Evolutionary conservation across 192 early-diverging fungal genomes (phyloP).

Genomic region (Coemansia biformis): DNA sequence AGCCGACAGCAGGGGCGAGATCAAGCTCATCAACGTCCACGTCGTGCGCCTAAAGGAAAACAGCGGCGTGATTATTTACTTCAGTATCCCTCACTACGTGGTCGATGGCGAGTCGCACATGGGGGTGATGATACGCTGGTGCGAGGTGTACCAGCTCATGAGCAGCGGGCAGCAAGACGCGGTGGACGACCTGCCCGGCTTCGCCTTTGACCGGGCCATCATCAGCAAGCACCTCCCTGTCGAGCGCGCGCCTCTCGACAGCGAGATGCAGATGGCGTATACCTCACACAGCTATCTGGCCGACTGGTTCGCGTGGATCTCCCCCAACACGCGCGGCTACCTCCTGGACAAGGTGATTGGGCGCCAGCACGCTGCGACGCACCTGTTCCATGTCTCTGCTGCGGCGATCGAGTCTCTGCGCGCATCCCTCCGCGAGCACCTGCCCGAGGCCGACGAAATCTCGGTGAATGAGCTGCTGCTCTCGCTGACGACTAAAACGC

Average conservation of each 20-base stretch:
- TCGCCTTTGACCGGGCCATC: conserved; percentile 14
- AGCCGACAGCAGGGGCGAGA: conserved; percentile 17
- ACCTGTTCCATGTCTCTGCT: conserved; percentile 37
- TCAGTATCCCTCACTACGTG: conserved; percentile 41
- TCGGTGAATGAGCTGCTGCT: conserved; percentile 28
- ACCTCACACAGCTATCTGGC: conserved; percentile 18
- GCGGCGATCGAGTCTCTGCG: conserved; percentile 21
- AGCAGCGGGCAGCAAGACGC: neutral
- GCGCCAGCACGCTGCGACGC: conserved; percentile 34
- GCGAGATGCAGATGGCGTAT: conserved; percentile 10
- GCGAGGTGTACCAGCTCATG: conserved; percentile 24
- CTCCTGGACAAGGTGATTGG: conserved; percentile 20
- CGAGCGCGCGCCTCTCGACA: conserved; percentile 26
- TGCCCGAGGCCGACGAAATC: conserved; percentile 8
- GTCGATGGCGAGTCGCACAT: conserved; percentile 30
- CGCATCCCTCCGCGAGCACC: conserved; percentile 7
- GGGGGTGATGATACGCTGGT: conserved; percentile 35
- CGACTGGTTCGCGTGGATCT: conserved; percentile 39
- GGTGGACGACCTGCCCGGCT: conserved; percentile 11
- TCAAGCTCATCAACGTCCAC: conserved; percentile 44
- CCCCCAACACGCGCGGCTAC: conserved; percentile 31
- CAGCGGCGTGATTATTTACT: conserved; percentile 38
- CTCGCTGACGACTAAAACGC: conserved; percentile 22
- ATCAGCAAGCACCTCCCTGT: conserved; percentile 16
- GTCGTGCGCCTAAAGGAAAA: conserved; percentile 26